Evolutionary conservation across 495 filamentous ascomycete species (phyloP).

Genomic region (Aspergillus haitiensis): DNA sequence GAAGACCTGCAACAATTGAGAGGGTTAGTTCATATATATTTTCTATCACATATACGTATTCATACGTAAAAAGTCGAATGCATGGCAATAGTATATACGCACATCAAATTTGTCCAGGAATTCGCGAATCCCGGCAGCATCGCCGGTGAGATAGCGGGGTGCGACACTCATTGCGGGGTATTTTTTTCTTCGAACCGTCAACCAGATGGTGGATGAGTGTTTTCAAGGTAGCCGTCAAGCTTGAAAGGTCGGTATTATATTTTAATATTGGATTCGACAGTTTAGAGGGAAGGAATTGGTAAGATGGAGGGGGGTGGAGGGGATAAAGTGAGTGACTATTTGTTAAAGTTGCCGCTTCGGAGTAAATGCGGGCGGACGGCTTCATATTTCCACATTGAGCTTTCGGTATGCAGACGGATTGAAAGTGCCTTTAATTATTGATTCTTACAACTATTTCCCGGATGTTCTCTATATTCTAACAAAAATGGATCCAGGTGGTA

Average conservation of each 20-base stretch:
- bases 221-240: neutral
- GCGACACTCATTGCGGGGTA: constrained; percentile 30
- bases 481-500: neutral
- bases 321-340: neutral
- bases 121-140: constrained; percentile 68
- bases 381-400: constrained; percentile 7
- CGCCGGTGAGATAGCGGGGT: constrained; percentile 78
- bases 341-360: constrained; percentile 9
- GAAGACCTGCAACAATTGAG: constrained; percentile 67
- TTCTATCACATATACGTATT: neutral
- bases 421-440: neutral
- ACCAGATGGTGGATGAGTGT: neutral
- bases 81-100: constrained; percentile 36
- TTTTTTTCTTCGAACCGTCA: neutral
- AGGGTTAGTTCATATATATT: neutral
- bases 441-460: too few species aligned
- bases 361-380: constrained; percentile 12
- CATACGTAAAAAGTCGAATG: neutral
- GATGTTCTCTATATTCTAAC: too few species aligned
- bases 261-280: too few species aligned
- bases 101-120: constrained; percentile 94
- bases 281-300: neutral
- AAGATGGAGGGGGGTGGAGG: neutral
- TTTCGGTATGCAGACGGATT: neutral
- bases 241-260: neutral